Percentiles rank a stretch among this genome's conserved stretches.
Evolutionary conservation across 805 yeast genomes (phyloP).

Genomic region (Candida oleophila): DNA sequence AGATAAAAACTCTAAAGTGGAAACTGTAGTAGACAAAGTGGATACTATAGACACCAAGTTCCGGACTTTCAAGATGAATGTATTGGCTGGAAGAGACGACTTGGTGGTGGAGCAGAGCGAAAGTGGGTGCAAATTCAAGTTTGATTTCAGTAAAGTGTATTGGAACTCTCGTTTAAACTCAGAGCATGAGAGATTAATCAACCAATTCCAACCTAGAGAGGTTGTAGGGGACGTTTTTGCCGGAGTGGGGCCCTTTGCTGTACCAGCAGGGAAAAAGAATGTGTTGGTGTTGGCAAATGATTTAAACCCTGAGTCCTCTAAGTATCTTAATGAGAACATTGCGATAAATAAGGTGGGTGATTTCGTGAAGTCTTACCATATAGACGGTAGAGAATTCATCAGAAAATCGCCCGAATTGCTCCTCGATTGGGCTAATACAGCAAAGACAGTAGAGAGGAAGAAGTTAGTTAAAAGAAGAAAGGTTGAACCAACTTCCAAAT

Average conservation of each 20-base stretch:
- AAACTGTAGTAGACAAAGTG: constrained; percentile 89
- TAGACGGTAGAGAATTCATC: constrained; percentile 85
- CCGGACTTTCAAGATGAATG: constrained; percentile 91
- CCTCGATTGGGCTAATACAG: constrained; percentile 39
- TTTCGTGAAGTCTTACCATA: constrained; percentile 62
- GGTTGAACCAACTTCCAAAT: constrained; percentile 21
- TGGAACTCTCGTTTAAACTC: constrained; percentile 96
- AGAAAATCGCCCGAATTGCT: constrained; percentile 54
- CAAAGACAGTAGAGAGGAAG: constrained; percentile 34
- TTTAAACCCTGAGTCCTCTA: constrained; percentile 82
- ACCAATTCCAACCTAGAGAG: constrained; percentile 58
- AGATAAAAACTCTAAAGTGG: constrained; percentile 79
- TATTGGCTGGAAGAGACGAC: constrained; percentile 81
- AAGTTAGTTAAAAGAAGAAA: constrained; percentile 38
- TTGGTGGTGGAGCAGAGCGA: constrained; percentile 84
- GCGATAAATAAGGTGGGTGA: constrained; percentile 56
- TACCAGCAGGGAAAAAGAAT: constrained; percentile 88
- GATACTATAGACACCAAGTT: constrained; percentile 84
- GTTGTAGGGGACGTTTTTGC: constrained; percentile 95
- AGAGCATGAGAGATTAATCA: constrained; percentile 83
- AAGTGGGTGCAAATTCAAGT: constrained; percentile 78
- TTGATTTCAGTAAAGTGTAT: constrained; percentile 91
- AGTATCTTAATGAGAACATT: constrained; percentile 67
- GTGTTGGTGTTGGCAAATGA: constrained; percentile 89
- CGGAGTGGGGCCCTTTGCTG: constrained; percentile 97